Base-by-base conservation (phyloP, 306 rosid genomes). In the Cicer pinnatifidum region DNA sequence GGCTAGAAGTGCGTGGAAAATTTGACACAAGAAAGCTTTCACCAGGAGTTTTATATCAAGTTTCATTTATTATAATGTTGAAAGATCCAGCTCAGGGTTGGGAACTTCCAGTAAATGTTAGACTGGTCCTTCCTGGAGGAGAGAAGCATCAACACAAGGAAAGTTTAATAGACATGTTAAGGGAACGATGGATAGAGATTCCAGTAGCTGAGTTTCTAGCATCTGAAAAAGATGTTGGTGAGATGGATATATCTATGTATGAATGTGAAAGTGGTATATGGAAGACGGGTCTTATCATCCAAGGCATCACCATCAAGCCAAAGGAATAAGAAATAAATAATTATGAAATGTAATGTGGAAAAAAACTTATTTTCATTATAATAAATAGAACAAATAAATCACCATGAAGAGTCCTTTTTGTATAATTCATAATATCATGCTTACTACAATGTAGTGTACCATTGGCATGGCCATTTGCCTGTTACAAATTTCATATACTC, bases 1-100 rank as follows among this genome's bases (percentile, higher is more conserved):
- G 97, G 97, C 82, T 93, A 6, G 90, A 89, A 80, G 81, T 88
- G 52, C 67, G 52, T 40, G 98, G 91, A 64, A 88, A 85, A 73
- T 82, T 93, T 19, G 84, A 91, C 9, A 82, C 84, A 4, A 13
- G 66, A 53, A 84, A 78, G 77, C 91, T 93, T 46, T 75, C 94
- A 37, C 88, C 92, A 0, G 86, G 91, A 64, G 62, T 74, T 15
- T 11, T 47, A 6, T 91, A 91, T 46, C 75, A 84, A 81, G 88
- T 86, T 8, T 78, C 77, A 15, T 85, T 89, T 57, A 60, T 80
- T 63, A 65, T 87, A 16, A 93, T 75, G 97, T 39, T 91, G 77
- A 88, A 77, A 57, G 79, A 79, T 53, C 10, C 75, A 63, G 82
- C 81, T 39, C 8, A 59, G 13, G 92, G 94, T 53, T 91, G 97